A percentile compares a stretch with the other conserved stretches of the same genome.
These are phyloP conservation scores for Casuarina glauca DNA, from an alignment of 306 rosid genomes.

Conservation along the genomic window DNA sequence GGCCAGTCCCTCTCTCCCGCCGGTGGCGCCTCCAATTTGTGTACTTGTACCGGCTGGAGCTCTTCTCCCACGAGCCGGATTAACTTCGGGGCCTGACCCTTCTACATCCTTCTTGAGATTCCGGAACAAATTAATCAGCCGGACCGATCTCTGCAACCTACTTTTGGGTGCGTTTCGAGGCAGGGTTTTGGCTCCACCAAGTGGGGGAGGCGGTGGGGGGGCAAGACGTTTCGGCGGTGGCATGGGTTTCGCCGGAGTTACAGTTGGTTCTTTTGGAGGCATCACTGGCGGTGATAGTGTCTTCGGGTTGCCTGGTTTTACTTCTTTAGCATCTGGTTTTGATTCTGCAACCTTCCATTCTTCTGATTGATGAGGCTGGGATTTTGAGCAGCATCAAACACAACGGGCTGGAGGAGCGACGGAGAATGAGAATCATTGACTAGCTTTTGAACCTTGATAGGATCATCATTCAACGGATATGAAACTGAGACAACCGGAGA, in stretches of 20 bases:
- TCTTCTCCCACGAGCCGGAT: neutral
- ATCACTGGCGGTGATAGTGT: neutral
- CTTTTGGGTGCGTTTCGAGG: constrained; percentile 24
- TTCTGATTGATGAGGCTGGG: neutral
- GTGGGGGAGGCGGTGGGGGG: constrained; percentile 38
- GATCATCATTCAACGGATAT: neutral
- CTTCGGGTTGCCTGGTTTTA: neutral
- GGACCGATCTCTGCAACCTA: constrained; percentile 39
- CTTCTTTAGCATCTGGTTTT: neutral
- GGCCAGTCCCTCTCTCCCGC: constrained; percentile 37
- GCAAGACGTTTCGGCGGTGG: neutral
- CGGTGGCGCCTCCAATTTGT: neutral
- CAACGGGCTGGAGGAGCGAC: constrained; percentile 18
- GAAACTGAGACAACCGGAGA: constrained; percentile 23
- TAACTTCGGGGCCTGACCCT: constrained; percentile 24
- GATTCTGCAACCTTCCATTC: constrained; percentile 4
- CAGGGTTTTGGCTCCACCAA: constrained; percentile 6
- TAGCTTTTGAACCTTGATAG: neutral
- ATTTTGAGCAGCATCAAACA: constrained; percentile 1
- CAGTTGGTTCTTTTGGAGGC: constrained; percentile 3
- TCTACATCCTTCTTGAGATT: constrained; percentile 31
- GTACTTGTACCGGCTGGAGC: neutral
- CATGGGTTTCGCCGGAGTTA: neutral
- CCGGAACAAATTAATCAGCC: constrained; percentile 33
- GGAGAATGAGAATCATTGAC: constrained; percentile 1